phyloP scores from a whole-genome alignment of 768 basidiomycete species.

The Trametes cinnabarina region DNA sequence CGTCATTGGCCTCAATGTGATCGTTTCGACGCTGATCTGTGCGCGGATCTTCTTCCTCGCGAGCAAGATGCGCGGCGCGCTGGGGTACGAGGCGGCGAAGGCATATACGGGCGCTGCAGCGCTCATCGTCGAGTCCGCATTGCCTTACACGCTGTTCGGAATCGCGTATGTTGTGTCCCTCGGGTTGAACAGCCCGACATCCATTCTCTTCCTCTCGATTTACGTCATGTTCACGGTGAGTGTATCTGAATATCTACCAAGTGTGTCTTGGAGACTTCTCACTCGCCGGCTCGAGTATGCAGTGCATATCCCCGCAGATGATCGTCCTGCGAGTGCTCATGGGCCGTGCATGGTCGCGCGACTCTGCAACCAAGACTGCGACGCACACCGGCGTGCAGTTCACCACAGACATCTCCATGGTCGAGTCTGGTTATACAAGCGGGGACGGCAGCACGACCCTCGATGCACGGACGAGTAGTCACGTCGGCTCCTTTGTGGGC shows the following conservation, averaged over 20 bases:
- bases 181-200: slow-evolving; percentile 30
- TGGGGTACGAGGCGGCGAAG: slow-evolving; percentile 1
- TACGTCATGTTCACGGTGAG: slow-evolving; percentile 40
- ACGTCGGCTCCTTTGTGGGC: background rate
- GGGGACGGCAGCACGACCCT: background rate
- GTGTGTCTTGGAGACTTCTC: background rate
- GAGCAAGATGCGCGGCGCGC: background rate
- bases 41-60: slow-evolving; percentile 10
- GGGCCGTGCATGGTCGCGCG: slow-evolving; percentile 8
- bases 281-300: background rate
- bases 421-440: background rate
- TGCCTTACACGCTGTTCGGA: slow-evolving; percentile 36
- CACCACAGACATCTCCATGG: background rate
- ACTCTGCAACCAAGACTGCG: background rate
- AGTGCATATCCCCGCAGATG: slow-evolving; percentile 22
- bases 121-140: slow-evolving; percentile 38
- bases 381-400: background rate
- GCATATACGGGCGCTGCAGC: slow-evolving; percentile 32
- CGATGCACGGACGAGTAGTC: background rate
- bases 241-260: background rate
- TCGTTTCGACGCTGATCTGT: slow-evolving; percentile 14
- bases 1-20: slow-evolving; percentile 15
- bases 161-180: slow-evolving; percentile 37
- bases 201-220: slow-evolving; percentile 37
- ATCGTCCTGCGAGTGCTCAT: slow-evolving; percentile 16